Base-by-base conservation (phyloP, 805 yeast genomes). In the Sugiyamaella boreocaroliniensis region DNA sequence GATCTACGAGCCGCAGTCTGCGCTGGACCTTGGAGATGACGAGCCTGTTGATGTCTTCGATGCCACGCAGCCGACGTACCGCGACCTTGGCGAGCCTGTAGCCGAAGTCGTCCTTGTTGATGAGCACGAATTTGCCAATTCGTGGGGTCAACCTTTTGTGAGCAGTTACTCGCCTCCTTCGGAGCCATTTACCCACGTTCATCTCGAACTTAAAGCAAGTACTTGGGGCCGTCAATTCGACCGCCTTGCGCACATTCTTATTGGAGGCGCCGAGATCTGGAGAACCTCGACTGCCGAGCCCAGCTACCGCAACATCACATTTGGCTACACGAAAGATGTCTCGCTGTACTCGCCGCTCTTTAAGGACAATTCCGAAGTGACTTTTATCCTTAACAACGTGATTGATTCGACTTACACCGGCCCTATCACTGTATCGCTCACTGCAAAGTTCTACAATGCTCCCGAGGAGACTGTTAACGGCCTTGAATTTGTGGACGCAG, bases 241-340 rank as follows among this genome's bases (percentile, higher is more conserved):
- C 55, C 64, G 75, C 15, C 58, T 71, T 53, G 69, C 63, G n/a
- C 70, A 68, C 48, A 46, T 71, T 10, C 70, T 64, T 47, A 22
- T 71, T 9, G 70, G 66, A 15, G 86, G 82, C 32, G 72, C 76
- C 14, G 86, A 86, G 57, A 70, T 88, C 41, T 88, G 96, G 95
- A 78, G 96, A 67, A 82, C 88, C 0, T 83, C 92, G 2, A 89
- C 96, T 2, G 81, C 86, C 14, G 96, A 88, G 67, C 96, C 96
- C 1, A 52, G 59, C 20, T 22, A 45, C 20, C 47, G 49, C 11
- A 48, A 51, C 44, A 51, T 54, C 4, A 44, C 53, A 22, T 77
- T 72, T 57, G 78, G 85, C 22, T 69, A 76, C 51, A 70, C 76
- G 29, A 87, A 85, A 63, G 96, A 89, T 64, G 76, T 86, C 1